These are phyloP conservation scores for Poa annua DNA, from an alignment of 176 grass and related monocot species.

Conservation along the genomic window DNA sequence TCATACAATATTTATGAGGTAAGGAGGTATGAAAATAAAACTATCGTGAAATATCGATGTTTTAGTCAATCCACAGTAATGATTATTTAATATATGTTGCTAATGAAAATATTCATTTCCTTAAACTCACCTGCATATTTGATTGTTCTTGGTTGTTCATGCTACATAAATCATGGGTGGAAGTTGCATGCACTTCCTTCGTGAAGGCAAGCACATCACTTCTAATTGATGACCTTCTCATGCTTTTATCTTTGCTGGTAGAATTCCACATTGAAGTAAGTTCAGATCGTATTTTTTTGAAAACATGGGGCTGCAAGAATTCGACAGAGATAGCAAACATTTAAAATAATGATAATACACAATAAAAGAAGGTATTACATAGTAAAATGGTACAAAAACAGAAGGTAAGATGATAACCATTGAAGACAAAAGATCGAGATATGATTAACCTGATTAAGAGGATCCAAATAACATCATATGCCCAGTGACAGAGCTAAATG, in stretches of 20 bases:
- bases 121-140: slow-evolving; percentile 65
- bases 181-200: slow-evolving; percentile 48
- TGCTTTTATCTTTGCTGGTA: slow-evolving; percentile 61
- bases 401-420: slow-evolving; percentile 5
- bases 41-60: slow-evolving; percentile 22
- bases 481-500: neutral
- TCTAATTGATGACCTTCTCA: slow-evolving; percentile 74
- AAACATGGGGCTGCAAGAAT: slow-evolving; percentile 69
- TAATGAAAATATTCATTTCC: slow-evolving; percentile 34
- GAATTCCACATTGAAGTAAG: slow-evolving; percentile 93
- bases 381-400: slow-evolving; percentile 26
- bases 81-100: slow-evolving; percentile 18
- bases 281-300: slow-evolving; percentile 80
- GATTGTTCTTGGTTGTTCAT: slow-evolving; percentile 58
- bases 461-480: slow-evolving; percentile 16
- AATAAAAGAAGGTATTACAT: slow-evolving; percentile 20
- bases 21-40: slow-evolving; percentile 15
- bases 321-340: slow-evolving; percentile 34
- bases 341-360: slow-evolving; percentile 25
- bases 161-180: slow-evolving; percentile 53
- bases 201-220: slow-evolving; percentile 57
- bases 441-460: slow-evolving; percentile 19
- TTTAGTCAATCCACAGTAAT: slow-evolving; percentile 33
- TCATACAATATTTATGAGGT: slow-evolving; percentile 31
- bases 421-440: slow-evolving; percentile 27